Evolutionary conservation across 2,329 filamentous ascomycete species (phyloP).

Genomic region (Bipolaris victoriae): DNA sequence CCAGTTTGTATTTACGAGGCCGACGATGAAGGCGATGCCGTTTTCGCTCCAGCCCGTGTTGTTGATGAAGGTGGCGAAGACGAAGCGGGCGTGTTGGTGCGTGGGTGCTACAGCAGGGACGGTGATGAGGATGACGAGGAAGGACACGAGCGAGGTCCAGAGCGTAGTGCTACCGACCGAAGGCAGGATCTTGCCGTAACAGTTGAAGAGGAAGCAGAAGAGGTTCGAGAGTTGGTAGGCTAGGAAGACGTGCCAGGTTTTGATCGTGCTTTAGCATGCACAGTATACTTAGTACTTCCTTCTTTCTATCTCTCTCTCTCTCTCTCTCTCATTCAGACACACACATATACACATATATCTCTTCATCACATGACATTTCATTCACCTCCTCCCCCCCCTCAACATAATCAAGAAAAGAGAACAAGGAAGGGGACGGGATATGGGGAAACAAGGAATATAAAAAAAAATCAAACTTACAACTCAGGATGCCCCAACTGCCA

Average conservation of each 20-base stretch:
- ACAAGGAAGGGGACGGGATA: no score
- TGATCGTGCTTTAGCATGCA: conserved; percentile 31
- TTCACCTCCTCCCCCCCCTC: no score
- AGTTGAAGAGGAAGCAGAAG: conserved; percentile 59
- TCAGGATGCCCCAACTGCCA: conserved; percentile 60
- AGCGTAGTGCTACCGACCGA: conserved; percentile 53
- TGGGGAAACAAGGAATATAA: background rate
- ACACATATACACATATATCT: no score
- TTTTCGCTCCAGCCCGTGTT: conserved; percentile 56
- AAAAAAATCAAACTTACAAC: conserved; percentile 51
- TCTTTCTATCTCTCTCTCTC: background rate
- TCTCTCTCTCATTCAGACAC: no score
- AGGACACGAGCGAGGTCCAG: conserved; percentile 56
- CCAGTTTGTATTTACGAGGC: conserved; percentile 60
- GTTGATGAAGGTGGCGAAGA: conserved; percentile 61
- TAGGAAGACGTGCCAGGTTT: conserved; percentile 50
- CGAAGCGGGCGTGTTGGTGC: conserved; percentile 56
- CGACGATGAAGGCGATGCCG: conserved; percentile 60
- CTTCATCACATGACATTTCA: no score
- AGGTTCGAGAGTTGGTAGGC: conserved; percentile 57
- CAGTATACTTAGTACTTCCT: background rate
- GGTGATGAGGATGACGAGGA: conserved; percentile 57
- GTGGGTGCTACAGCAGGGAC: conserved; percentile 54
- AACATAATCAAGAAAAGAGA: no score
- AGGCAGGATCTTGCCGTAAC: conserved; percentile 48